Base-by-base conservation (phyloP, 1,284 basidiomycete species). In the Apiotrichum veenhuisii region DNA sequence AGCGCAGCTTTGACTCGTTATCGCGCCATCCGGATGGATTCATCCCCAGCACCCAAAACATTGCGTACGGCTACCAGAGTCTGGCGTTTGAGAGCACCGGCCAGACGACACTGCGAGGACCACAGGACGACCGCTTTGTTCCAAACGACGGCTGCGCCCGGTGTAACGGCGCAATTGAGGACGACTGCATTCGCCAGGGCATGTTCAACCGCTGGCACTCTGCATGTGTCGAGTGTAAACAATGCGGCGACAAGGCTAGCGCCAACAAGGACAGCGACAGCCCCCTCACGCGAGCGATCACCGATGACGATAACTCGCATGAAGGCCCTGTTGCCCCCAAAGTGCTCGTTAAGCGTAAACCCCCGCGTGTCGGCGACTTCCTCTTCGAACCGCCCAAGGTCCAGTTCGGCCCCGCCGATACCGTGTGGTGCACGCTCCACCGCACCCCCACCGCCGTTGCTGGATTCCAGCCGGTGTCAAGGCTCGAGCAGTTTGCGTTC, bases 401-500 rank as follows among this genome's bases (percentile, higher is more conserved):
- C 4, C 34, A 60, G 58, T 60, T 44, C 34, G 58, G 34, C 1
- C 52, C 58, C 1, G 71, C 77, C 15, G 67, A 71, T 18, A 62
- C 62, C 46, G 83, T 90, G 57, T 84, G 85, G 63, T 98, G 95
- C 76, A 83, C 81, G 10, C 84, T 87, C n/a, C 91, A 88, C 79
- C 86, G 82, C 40, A 84, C 84, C 70, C 70, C 72, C 52, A 82
- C 81, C 3, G 88, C 87, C 65, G 80, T 85, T 46, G 69, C 79
- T 22, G 93, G 93, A 11, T 97, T 98, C 77, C 87, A 91, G 71
- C 82, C 89, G 17, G 95, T 97, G 18, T 92, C 94, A 52, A 82
- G 95, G 59, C 79, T 99, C 64, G 95, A 99, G 79, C 95, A 99
- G 74, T 99, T 97, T 75, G 90, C 96, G 0, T 99, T 96, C 80